phyloP scores from a whole-genome alignment of 2,329 filamentous ascomycete genomes.

The Uncinocarpus reesii region DNA sequence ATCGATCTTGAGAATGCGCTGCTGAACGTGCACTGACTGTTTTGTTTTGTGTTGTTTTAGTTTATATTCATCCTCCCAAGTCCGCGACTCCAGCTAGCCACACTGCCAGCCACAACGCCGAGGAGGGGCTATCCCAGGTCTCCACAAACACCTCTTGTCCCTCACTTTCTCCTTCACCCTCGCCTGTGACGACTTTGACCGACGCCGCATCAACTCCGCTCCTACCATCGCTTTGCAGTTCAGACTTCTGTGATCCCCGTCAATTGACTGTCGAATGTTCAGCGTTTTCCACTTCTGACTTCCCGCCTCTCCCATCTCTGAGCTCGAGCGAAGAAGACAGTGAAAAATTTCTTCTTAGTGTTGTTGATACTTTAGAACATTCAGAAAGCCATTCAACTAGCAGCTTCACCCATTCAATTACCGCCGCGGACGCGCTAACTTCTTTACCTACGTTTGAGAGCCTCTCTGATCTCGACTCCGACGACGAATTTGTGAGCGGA shows the following conservation, averaged over 20 bases:
- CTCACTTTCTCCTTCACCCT: conserved; percentile 77
- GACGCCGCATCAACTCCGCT: conserved; percentile 64
- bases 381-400: background rate
- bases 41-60: conserved; percentile 30
- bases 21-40: conserved; percentile 2
- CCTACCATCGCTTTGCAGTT: conserved; percentile 53
- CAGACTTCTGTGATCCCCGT: conserved; percentile 84
- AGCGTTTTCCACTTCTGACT: conserved; percentile 45
- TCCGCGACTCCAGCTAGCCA: conserved; percentile 20
- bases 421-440: conserved; percentile 41
- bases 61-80: conserved; percentile 56
- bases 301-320: conserved; percentile 52
- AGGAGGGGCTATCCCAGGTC: conserved; percentile 35
- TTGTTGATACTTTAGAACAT: conserved; percentile 16
- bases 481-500: conserved; percentile 71
- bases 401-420: conserved; percentile 33
- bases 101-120: conserved; percentile 42
- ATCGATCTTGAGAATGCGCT: background rate
- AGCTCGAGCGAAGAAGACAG: conserved; percentile 33
- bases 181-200: conserved; percentile 69
- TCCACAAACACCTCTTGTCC: conserved; percentile 61
- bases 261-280: conserved; percentile 62
- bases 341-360: conserved; percentile 27
- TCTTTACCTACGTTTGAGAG: conserved; percentile 69
- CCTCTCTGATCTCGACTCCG: conserved; percentile 79